These are phyloP conservation scores for Diddensiella caesifluorescens DNA, from an alignment of 805 yeast species.

Conservation along the genomic window DNA sequence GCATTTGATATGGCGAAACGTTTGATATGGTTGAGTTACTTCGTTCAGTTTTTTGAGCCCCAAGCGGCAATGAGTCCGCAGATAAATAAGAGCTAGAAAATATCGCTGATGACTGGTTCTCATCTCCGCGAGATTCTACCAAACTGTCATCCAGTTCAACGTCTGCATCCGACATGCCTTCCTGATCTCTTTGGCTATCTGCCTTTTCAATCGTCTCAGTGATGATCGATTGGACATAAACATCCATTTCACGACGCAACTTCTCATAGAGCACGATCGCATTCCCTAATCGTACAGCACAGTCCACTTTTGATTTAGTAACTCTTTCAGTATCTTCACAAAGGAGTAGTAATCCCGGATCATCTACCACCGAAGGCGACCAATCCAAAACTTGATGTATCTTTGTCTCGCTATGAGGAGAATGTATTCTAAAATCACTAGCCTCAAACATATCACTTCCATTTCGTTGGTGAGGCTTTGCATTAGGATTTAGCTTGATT, in stretches of 20 bases:
- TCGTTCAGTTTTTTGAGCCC: slow-evolving; percentile 2
- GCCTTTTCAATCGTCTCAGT: slow-evolving; percentile 53
- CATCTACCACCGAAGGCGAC: slow-evolving; percentile 48
- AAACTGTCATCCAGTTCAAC: slow-evolving; percentile 8
- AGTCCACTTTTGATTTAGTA: slow-evolving; percentile 60
- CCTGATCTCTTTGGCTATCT: slow-evolving; percentile 22
- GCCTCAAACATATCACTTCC: slow-evolving; percentile 25
- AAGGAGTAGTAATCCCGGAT: slow-evolving; percentile 57
- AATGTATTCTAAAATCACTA: slow-evolving; percentile 25
- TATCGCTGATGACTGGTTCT: slow-evolving; percentile 15
- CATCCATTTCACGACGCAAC: slow-evolving; percentile 74
- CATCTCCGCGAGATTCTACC: neutral
- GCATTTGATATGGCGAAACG: slow-evolving; percentile 18
- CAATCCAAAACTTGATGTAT: slow-evolving; percentile 32
- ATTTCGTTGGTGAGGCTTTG: no score
- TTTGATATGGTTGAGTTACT: slow-evolving; percentile 8
- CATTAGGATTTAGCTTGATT: slow-evolving; percentile 29
- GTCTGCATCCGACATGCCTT: slow-evolving; percentile 22
- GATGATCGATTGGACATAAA: slow-evolving; percentile 57
- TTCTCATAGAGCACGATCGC: slow-evolving; percentile 69
- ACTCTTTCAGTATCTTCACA: slow-evolving; percentile 62
- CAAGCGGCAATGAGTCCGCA: slow-evolving; percentile 37
- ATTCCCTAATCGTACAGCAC: slow-evolving; percentile 65
- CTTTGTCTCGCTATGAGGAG: slow-evolving; percentile 32
- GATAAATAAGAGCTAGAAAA: slow-evolving; percentile 40